phyloP scores from a whole-genome alignment of 331 rosid genomes.

The Phaseolus coccineus region DNA sequence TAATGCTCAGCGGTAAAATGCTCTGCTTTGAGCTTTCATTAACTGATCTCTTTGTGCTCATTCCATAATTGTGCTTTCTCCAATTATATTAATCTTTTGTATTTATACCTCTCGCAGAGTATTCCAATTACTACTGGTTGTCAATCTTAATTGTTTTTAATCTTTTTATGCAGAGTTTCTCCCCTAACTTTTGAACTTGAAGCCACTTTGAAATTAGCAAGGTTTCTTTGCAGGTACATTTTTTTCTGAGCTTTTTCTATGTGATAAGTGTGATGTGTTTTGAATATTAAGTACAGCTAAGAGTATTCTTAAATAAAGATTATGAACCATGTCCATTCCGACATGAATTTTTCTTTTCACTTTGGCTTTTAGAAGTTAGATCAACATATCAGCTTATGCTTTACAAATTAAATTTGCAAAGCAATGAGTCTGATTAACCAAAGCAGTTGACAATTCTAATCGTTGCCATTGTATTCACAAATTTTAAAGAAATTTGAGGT shows the following conservation, averaged over 20 bases:
- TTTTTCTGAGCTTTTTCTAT: conserved; percentile 39
- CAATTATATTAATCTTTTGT: conserved; percentile 23
- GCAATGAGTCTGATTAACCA: conserved; percentile 17
- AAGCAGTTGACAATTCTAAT: conserved; percentile 20
- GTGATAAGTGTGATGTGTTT: conserved; percentile 21
- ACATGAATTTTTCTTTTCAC: conserved; percentile 24
- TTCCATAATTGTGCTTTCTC: conserved; percentile 7
- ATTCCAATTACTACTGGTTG: conserved; percentile 31
- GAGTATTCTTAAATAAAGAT: conserved; percentile 22
- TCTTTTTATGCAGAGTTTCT: conserved; percentile 81
- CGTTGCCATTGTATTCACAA: conserved; percentile 10
- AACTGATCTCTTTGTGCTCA: conserved; percentile 9
- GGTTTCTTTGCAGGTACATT: conserved; percentile 90
- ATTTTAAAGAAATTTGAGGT: conserved; percentile 15
- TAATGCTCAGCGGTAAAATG: conserved; percentile 80
- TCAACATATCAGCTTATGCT: conserved; percentile 28
- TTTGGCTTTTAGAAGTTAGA: conserved; percentile 32
- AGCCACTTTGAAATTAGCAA: conserved; percentile 95
- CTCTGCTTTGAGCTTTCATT: conserved; percentile 26
- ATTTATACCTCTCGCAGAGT: conserved; percentile 32
- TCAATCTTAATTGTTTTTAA: conserved; percentile 27
- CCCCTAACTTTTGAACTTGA: conserved; percentile 98
- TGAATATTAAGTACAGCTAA: conserved; percentile 17
- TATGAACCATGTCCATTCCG: neutral
- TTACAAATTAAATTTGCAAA: conserved; percentile 23